A percentile compares a stretch with the other conserved stretches of the same genome.
Evolutionary conservation across 2,329 filamentous ascomycete species (phyloP).

Genomic region (Macroventuria anomochaeta): DNA sequence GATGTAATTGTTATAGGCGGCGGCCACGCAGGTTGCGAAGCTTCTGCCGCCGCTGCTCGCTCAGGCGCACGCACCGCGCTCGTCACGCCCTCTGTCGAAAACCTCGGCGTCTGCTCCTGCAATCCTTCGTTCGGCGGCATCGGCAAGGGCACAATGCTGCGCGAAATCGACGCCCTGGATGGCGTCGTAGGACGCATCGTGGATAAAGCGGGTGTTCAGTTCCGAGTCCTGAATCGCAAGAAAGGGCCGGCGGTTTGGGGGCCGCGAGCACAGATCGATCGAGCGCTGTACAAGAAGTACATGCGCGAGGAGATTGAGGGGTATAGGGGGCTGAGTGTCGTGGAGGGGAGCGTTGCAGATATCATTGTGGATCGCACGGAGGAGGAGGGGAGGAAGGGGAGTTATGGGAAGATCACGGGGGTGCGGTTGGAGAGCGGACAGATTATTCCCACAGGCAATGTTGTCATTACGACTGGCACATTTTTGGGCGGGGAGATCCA

Average conservation of each 20-base stretch:
- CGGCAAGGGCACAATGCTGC: slow-evolving; percentile 93
- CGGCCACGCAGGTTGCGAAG: slow-evolving; percentile 94
- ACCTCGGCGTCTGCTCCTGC: slow-evolving; percentile 93
- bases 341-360: slow-evolving; percentile 89
- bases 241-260: slow-evolving; percentile 98
- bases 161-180: slow-evolving; percentile 93
- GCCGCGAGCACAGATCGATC: slow-evolving; percentile 93
- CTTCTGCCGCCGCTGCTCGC: slow-evolving; percentile 87
- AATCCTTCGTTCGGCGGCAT: slow-evolving; percentile 99
- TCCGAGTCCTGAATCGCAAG: slow-evolving; percentile 82
- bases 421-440: slow-evolving; percentile 88
- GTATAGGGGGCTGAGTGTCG: slow-evolving; percentile 80
- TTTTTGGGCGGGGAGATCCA: slow-evolving; percentile 97
- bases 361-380: slow-evolving; percentile 74
- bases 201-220: slow-evolving; percentile 94
- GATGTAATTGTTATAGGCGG: slow-evolving; percentile 97
- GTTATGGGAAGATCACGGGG: slow-evolving; percentile 77
- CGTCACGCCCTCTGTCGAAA: slow-evolving; percentile 84
- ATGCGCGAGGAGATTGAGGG: slow-evolving; percentile 85
- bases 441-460: slow-evolving; percentile 77
- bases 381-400: slow-evolving; percentile 53
- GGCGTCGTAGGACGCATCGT: slow-evolving; percentile 87
- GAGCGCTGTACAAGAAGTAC: slow-evolving; percentile 83
- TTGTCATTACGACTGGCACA: slow-evolving; percentile 95
- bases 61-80: slow-evolving; percentile 87